These are phyloP conservation scores for Xenosphaeropsis pyriputrescens DNA, from an alignment of 2,329 filamentous ascomycete genomes.

Conservation along the genomic window DNA sequence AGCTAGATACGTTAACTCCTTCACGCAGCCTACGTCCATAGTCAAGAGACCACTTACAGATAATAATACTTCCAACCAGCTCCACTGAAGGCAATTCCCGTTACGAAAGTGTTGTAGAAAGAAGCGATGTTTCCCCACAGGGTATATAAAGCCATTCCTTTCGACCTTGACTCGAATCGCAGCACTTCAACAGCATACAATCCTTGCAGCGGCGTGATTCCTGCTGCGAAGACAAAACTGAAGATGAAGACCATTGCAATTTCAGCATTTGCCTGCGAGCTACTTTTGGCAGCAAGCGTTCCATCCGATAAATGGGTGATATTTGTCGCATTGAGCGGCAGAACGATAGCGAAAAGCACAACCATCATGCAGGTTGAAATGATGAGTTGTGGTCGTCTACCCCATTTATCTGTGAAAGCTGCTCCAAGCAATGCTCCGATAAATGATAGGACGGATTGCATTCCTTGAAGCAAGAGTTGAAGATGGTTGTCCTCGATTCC, in stretches of 20 bases:
- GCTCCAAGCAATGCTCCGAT: slow-evolving; percentile 27
- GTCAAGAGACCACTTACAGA: slow-evolving; percentile 3
- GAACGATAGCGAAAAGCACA: slow-evolving; percentile 24
- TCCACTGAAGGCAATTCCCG: slow-evolving; percentile 19
- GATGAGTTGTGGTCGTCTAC: slow-evolving; percentile 27
- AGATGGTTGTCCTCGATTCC: slow-evolving; percentile 24
- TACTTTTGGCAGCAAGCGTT: slow-evolving; percentile 19
- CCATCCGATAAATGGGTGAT: slow-evolving; percentile 13
- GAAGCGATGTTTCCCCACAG: slow-evolving; percentile 27
- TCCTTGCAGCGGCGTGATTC: slow-evolving; percentile 28
- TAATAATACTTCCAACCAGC: slow-evolving; percentile 26
- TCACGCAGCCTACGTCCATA: too few relatives aligned
- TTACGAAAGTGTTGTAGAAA: slow-evolving; percentile 29
- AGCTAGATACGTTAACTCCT: neutral
- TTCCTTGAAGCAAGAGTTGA: slow-evolving; percentile 26
- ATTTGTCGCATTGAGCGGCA: slow-evolving; percentile 24
- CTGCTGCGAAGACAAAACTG: slow-evolving; percentile 22
- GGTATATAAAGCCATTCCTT: slow-evolving; percentile 31
- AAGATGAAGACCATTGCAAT: slow-evolving; percentile 25
- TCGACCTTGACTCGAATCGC: slow-evolving; percentile 28
- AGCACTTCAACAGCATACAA: slow-evolving; percentile 33
- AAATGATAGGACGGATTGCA: slow-evolving; percentile 27
- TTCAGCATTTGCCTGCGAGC: slow-evolving; percentile 21
- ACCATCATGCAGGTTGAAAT: slow-evolving; percentile 25
- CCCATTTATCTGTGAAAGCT: slow-evolving; percentile 25